Base-by-base conservation (phyloP, 805 yeast species). In the Barnettozyma vustinii region DNA sequence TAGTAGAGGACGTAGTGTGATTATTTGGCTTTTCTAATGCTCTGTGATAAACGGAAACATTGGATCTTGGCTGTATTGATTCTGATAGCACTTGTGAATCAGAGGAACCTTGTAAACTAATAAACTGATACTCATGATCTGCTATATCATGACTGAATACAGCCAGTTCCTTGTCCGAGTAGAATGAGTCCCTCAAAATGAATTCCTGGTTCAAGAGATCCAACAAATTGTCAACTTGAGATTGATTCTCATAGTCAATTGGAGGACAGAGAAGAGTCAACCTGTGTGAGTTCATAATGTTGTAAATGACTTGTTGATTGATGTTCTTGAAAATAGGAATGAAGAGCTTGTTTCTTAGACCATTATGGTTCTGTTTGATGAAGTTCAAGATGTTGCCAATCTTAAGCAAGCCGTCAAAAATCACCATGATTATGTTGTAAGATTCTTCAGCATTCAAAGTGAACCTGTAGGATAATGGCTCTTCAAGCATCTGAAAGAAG, bases 321-420 rank as follows among this genome's bases (percentile, higher is more conserved):
- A 60, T 54, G 37, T 61, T 61, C 26, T 52, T 52, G 44, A 54
- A 56, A n/a, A 61, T 36, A 6, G 65, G 65, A 16, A 61, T 52
- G 42, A 60, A 50, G 8, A 53, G 45, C 46, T 58, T 59, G 10
- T 48, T 47, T 13, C 42, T 21, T 6, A 48, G 2, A 16, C 20
- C 13, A 4, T 40, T 36, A 21, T 43, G 39, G 13, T 50, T 46
- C 19, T 52, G 48, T 45, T 60, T 61, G 40, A 59, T 55, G 40
- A 60, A 57, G 39, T 60, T 58, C 45, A 61, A 49, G 12, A 61
- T 56, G 41, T 61, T 61, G 1, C 65, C 65, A 46, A 61, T 59
- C 51, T 61, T 61, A 20, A 53, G 45, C 33, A 61, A 47, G 4
- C 65, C 65, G 48, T 61, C 63, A 52, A 61, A 61, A 12, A 61